Evolutionary conservation across 257 asterid species (phyloP).

Genomic region (Solanum paucissectum): DNA sequence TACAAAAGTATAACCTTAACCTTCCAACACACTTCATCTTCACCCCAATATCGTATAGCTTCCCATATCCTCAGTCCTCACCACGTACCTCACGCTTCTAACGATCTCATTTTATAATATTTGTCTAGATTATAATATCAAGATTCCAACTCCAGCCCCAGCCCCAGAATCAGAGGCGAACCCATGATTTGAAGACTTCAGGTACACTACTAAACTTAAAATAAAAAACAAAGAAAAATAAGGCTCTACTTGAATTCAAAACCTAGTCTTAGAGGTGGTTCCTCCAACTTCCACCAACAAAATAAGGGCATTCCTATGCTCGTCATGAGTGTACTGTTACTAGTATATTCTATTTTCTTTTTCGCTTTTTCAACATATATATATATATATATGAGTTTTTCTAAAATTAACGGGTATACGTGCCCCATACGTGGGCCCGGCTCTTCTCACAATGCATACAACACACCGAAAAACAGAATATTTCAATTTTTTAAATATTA

Average conservation of each 20-base stretch:
- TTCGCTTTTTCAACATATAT: too few species aligned
- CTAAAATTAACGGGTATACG: too few species aligned
- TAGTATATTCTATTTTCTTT: too few species aligned
- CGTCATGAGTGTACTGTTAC: too few species aligned
- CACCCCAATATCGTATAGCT: neutral
- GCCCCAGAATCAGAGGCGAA: neutral
- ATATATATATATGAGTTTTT: too few species aligned
- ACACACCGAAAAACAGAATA: neutral
- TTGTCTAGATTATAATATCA: neutral
- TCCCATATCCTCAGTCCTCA: neutral
- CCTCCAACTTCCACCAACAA: neutral
- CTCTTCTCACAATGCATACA: neutral
- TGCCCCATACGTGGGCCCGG: rapidly evolving
- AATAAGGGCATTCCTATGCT: too few species aligned
- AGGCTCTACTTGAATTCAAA: neutral
- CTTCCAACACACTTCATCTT: neutral
- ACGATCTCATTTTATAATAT: neutral
- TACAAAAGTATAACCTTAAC: neutral
- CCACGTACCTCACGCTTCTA: neutral
- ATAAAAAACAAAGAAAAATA: too few species aligned
- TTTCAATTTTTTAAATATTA: neutral
- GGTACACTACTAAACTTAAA: too few species aligned
- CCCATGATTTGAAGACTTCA: neutral
- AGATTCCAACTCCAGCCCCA: neutral
- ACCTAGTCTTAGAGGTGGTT: neutral